Evolutionary conservation across 1,284 basidiomycete species (phyloP), one percentile per base, ranked within the genome.

Genomic region (Marasmius tenuissimus): DNA sequence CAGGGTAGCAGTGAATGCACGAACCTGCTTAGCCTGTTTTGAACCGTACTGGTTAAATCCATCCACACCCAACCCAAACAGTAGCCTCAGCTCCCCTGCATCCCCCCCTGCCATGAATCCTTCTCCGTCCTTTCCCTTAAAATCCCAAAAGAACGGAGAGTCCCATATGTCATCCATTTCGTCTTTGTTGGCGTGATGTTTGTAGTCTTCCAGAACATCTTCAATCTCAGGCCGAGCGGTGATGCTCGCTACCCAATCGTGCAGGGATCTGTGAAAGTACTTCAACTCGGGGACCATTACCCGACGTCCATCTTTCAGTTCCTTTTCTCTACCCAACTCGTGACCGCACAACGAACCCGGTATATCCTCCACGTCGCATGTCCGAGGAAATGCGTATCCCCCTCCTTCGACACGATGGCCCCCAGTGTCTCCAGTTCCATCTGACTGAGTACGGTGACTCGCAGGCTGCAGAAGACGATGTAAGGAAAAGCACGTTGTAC

Each of bases 21-120:
- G 8, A 9, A 59, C 58, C 57, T 62, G 62, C 22, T 60, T 60
- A 10, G 61, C 40, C 33, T 53, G 20, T 42, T 47, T 58, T 9
- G 22, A 33, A 4, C 58, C 38, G 42, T 48, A 57, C 12, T 61
- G 61, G 20, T 63, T 64, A 50, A 64, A 64, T 37, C 63, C 60
- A 55, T 64, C 63, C 20, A 62, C 37, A 10, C 50, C 57, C 40
- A 64, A 42, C 14, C 61, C 60, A 53, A 64, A 64, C 18, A 60
- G 22, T 22, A 60, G 53, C 5, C 42, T 27, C 38, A 60, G 45
- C 34, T 57, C 39, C 18, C 20, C 34, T 11, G 10, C 12, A 22
- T n/a, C 22, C 10, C 16, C 1, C 2, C 33, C 7, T n/a, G 16
- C 16, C 22, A 58, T 34, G 33, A 58, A 58, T 12, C 9, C 18